Evolutionary conservation across 768 basidiomycete genomes (phyloP), one percentile per base, ranked within the genome.

Genomic region (Lactarius hatsudake): DNA sequence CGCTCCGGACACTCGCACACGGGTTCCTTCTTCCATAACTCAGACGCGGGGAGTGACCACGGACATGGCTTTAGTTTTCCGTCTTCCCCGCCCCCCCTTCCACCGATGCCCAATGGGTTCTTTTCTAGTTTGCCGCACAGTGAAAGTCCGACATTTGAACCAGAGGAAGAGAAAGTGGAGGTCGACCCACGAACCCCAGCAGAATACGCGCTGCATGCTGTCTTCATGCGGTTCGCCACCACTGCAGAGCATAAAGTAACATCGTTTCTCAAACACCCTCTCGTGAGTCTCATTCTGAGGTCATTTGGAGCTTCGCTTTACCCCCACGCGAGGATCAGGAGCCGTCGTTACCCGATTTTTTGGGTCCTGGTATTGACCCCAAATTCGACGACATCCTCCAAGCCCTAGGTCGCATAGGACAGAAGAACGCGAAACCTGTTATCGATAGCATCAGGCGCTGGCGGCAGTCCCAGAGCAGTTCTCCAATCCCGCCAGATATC

Each of bases 381-480:
- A 85, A 88, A 68, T 91, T 98, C 69, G 95, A 98, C 72, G 86
- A 88, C n/a, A 83, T 88, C 12, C 82, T 97, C n/a, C 82, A 85
- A 18, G 92, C 93, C 5, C 83, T 98, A 15, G 93, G 89, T 10
- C 89, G 90, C 73, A 89, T 95, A 67, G 94, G 91, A 9, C 90
- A 89, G 71, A 92, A 90, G 62, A 87, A 93, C 68, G 83, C 91
- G 7, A 91, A 93, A 73, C 85, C 88, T 54, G 92, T 96, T 5
- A 83, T 94, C 45, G 94, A 94, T 67, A 89, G 91, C 0, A 86
- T 96, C 70, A 89, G 89, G 82, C 87, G 89, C 45, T 98, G 93
- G 95, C 84, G 91, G 67, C 84, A 87, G 69, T 87, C 82, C 45
- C 93, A 96, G 74, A 84, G 83, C 48, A 90, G 90, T 66, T 82